Evolutionary conservation across 2,329 filamentous ascomycete genomes (phyloP), one percentile per base, ranked within the genome.

Genomic region (Lachnellula hyalina): DNA sequence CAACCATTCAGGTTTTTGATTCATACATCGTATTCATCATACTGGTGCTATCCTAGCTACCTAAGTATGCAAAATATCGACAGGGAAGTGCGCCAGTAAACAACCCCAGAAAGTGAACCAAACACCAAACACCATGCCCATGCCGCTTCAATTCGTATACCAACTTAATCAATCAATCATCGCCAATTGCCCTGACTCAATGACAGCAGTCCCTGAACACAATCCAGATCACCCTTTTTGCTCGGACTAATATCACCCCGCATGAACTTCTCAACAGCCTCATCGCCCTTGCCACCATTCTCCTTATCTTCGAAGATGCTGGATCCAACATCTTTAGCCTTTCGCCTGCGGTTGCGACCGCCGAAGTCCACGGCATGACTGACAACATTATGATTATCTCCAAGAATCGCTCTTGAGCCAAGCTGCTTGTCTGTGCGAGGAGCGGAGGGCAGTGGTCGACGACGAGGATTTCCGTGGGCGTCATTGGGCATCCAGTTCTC

Each of bases 121-220:
- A 51, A 38, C 56, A 40, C 46, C 54, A 47, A 21, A 21, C 21
- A 21, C 21, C 54, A 47, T 44, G 7, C 46, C 47, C 35, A 21
- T 19, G 42, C 45, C 25, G 15, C 36, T 14, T 23, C 15, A 17
- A 17, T 15, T 12, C 21, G 38, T 32, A 15, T n/a, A 41, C 19
- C 19, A 36, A 34, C 28, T 47, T 28, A 23, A 12, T 35, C 34
- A 32, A 45, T 38, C 34, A 12, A 46, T 53, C 61, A 70, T 51
- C 83, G 81, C 91, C 92, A 96, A 67, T 90, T 90, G n/a, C 92
- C 93, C 73, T 96, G 89, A 65, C 90, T 95, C 46, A 97, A 77
- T 49, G 89, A 93, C 59, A 96, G 71, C 60, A 97, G 73, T n/a
- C 90, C 90, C 52, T 93, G 90, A 47, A 96, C 86, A 67, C 90